Conservation (phyloP, 2,329 filamentous ascomycete species). For the Grosmannia serpens region DNA sequence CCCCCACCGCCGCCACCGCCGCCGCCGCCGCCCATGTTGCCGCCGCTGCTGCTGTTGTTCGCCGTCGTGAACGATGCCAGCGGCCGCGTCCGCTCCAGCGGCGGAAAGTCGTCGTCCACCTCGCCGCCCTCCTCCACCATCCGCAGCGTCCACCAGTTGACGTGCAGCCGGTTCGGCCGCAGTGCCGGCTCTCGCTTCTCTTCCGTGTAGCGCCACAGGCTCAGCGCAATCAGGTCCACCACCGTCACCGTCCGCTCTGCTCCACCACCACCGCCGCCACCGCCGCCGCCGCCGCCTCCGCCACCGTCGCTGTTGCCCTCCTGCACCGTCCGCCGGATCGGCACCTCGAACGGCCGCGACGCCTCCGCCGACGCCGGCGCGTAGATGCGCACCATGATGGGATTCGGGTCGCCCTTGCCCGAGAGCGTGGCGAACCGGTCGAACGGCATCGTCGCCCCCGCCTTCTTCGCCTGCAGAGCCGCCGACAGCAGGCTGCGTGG, state of each 20-base stretch:
- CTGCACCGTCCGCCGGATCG: conserved; percentile 58
- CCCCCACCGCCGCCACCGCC: conserved; percentile 44
- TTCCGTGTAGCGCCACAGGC: conserved; percentile 66
- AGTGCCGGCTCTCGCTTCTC: conserved; percentile 62
- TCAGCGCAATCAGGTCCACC: conserved; percentile 70
- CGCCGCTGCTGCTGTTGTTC: conserved; percentile 52
- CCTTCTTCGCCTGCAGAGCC: conserved; percentile 60
- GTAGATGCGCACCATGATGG: conserved; percentile 67
- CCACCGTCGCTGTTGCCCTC: conserved; percentile 26
- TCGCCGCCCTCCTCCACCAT: conserved; percentile 81
- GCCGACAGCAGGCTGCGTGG: conserved; percentile 60
- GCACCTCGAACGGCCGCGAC: conserved; percentile 56
- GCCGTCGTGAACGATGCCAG: conserved; percentile 72
- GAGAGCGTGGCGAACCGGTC: conserved; percentile 66
- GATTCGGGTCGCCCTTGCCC: conserved; percentile 67
- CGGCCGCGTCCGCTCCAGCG: conserved; percentile 60
- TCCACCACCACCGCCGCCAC: too few relatives aligned
- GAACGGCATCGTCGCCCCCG: conserved; percentile 58
- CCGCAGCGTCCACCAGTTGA: conserved; percentile 72
- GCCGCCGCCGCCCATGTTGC: conserved; percentile 57
- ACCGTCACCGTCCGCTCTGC: conserved; percentile 52
- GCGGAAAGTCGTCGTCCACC: conserved; percentile 75
- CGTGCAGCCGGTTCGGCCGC: conserved; percentile 54
- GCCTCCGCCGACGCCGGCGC: conserved; percentile 57
- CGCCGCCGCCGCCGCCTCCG: too few relatives aligned